These are phyloP conservation scores for Calonectria henricotiae DNA, from an alignment of 2,329 filamentous ascomycete genomes.

Conservation along the genomic window DNA sequence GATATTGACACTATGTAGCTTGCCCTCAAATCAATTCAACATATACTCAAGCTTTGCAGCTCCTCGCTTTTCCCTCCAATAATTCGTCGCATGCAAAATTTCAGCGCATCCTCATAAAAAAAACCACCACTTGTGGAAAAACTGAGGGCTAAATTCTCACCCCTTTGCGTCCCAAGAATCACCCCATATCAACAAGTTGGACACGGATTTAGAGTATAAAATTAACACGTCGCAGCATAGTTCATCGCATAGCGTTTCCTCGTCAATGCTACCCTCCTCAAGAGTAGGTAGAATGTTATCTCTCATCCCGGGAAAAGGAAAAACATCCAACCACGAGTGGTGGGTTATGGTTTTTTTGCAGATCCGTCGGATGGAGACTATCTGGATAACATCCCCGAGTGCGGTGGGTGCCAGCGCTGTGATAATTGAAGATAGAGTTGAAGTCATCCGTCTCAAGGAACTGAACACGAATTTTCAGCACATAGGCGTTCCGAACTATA, in stretches of 20 bases:
- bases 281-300: conserved; percentile 14
- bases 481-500: not conserved
- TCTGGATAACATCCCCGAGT: not conserved
- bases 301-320: conserved; percentile 11
- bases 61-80: conserved; percentile 21
- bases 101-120: conserved; percentile 14
- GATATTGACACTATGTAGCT: no score
- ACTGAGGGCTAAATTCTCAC: conserved; percentile 16
- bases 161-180: conserved; percentile 29
- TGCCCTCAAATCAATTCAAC: not conserved
- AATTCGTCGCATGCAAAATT: conserved; percentile 12
- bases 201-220: not conserved
- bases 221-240: conserved; percentile 23
- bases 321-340: not conserved
- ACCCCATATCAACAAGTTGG: conserved; percentile 1
- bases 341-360: conserved; percentile 14
- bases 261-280: not conserved
- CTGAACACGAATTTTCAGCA: conserved; percentile 5
- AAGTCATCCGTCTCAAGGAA: conserved; percentile 14
- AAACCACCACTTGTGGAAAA: not conserved
- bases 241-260: not conserved
- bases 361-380: not conserved
- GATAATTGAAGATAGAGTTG: not conserved
- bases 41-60: conserved; percentile 7
- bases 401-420: not conserved